These are phyloP conservation scores for Pseudocohnilembus persalinus DNA, from an alignment of 169 alveolate species.

Conservation along the genomic window DNA sequence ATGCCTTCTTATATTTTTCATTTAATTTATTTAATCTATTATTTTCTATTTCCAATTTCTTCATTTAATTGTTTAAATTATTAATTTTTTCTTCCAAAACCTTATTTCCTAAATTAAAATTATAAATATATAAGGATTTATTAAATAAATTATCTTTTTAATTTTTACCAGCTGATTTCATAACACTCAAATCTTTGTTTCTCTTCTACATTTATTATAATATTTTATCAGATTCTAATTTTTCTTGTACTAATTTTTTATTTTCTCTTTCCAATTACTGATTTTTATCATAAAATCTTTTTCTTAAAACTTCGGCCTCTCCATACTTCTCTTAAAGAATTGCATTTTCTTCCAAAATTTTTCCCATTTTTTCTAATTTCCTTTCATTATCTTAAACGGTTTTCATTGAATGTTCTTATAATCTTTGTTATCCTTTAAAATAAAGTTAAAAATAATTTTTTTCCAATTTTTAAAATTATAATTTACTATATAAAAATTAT, in stretches of 20 bases:
- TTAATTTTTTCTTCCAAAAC: slow-evolving; percentile 41
- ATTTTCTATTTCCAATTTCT: background rate
- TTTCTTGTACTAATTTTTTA: slow-evolving; percentile 21
- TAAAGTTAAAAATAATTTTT: background rate
- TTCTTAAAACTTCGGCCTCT: slow-evolving; percentile 35
- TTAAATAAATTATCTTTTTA: too few species aligned
- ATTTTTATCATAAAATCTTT: slow-evolving; percentile 36
- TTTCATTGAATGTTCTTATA: slow-evolving; percentile 14
- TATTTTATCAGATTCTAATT: slow-evolving; percentile 30
- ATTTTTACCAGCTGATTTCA: slow-evolving; percentile 31
- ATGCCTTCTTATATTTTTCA: slow-evolving; percentile 13
- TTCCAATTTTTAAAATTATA: too few species aligned
- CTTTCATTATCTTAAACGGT: slow-evolving; percentile 31
- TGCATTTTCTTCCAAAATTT: slow-evolving; percentile 37
- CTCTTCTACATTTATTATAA: slow-evolving; percentile 26
- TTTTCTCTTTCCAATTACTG: slow-evolving; percentile 27
- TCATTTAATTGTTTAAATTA: background rate
- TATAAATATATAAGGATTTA: background rate
- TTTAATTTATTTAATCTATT: slow-evolving; percentile 7
- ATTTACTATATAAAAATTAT: too few species aligned
- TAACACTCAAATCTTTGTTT: slow-evolving; percentile 36
- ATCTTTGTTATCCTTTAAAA: background rate
- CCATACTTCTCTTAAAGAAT: slow-evolving; percentile 20
- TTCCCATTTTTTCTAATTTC: slow-evolving; percentile 36
- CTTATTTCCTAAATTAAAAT: slow-evolving; percentile 5